Percentiles rank a stretch among this genome's conserved stretches.
These are phyloP conservation scores for Tricholoma hemisulphureum DNA, from an alignment of 768 basidiomycete genomes.

Conservation along the genomic window DNA sequence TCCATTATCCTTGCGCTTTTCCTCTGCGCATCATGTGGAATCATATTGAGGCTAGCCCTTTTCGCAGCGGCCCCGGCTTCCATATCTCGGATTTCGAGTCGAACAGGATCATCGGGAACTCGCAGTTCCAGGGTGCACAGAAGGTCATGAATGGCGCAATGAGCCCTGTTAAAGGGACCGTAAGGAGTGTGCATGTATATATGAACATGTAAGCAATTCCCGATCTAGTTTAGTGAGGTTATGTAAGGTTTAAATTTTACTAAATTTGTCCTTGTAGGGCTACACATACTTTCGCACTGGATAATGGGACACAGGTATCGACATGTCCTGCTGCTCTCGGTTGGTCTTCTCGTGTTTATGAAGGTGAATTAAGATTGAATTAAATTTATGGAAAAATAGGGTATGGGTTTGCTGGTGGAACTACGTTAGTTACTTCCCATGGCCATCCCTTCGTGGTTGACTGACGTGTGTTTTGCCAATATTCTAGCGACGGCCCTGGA, in stretches of 20 bases:
- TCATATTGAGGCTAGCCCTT: background rate
- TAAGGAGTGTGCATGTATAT: conserved; percentile 70
- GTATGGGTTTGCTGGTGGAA: conserved; percentile 76
- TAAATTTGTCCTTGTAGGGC: conserved; percentile 40
- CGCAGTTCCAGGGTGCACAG: conserved; percentile 69
- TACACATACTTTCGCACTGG: conserved; percentile 58
- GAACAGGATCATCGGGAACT: conserved; percentile 66
- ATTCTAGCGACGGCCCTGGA: conserved; percentile 71
- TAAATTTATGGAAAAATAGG: conserved; percentile 40
- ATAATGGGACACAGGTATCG: conserved; percentile 62
- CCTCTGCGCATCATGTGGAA: background rate
- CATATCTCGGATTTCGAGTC: conserved; percentile 73
- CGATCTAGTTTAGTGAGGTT: background rate
- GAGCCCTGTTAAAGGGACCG: conserved; percentile 51
- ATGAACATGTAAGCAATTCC: conserved; percentile 58
- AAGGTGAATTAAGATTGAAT: background rate
- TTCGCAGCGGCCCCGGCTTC: conserved; percentile 69
- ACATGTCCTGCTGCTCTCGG: conserved; percentile 83
- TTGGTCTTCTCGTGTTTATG: conserved; percentile 27
- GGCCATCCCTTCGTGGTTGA: background rate
- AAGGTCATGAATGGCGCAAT: conserved; percentile 55
- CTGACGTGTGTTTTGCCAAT: background rate
- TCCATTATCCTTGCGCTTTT: background rate
- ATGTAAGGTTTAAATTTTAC: background rate
- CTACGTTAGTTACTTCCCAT: conserved; percentile 50